phyloP scores from a whole-genome alignment of 768 basidiomycete genomes.

The Amylocystis lapponica region DNA sequence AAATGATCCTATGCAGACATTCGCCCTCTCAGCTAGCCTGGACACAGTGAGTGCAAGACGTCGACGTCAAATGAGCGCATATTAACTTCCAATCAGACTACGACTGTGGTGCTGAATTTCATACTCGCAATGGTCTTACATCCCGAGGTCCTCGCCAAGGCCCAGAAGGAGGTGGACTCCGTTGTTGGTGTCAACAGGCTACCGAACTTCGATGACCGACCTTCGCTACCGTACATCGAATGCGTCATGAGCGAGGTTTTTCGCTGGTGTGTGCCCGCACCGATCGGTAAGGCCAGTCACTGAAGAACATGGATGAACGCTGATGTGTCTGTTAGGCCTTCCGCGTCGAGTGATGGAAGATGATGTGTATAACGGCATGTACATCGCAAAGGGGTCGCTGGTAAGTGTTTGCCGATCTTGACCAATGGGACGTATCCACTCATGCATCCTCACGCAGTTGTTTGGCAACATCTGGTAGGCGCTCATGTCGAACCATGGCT shows the following conservation, averaged over 20 bases:
- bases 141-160: conserved; percentile 50
- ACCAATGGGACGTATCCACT: not conserved
- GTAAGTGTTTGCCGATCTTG: conserved; percentile 25
- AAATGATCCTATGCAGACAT: not conserved
- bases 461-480: conserved; percentile 62
- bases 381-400: conserved; percentile 59
- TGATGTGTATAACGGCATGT: conserved; percentile 53
- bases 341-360: conserved; percentile 64
- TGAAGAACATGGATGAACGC: not conserved
- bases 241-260: conserved; percentile 49
- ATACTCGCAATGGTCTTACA: conserved; percentile 61
- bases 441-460: conserved; percentile 25
- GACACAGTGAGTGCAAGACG: conserved; percentile 51
- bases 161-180: conserved; percentile 60
- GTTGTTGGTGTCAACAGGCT: conserved; percentile 52
- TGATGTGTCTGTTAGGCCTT: conserved; percentile 34
- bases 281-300: conserved; percentile 38
- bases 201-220: conserved; percentile 53
- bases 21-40: conserved; percentile 35
- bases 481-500: too few relatives aligned
- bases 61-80: too few relatives aligned
- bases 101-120: conserved; percentile 53
- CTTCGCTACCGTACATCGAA: conserved; percentile 52
- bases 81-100: conserved; percentile 35
- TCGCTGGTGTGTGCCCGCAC: conserved; percentile 54